Evolutionary conservation across 768 basidiomycete genomes (phyloP), one percentile per base, ranked within the genome.

Genomic region (Mycena indigotica): DNA sequence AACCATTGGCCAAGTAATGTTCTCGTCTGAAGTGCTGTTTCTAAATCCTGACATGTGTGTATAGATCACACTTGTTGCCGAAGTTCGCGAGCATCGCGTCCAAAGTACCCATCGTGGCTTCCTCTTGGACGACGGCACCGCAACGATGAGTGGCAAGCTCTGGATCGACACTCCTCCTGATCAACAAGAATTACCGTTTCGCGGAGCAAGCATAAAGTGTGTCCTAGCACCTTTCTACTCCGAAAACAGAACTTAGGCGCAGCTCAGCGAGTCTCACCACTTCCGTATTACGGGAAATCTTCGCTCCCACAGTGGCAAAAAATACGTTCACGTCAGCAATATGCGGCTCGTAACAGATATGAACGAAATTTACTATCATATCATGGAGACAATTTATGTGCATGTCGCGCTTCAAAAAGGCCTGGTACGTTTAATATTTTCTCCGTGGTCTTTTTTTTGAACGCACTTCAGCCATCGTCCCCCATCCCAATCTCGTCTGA

Each of bases 111-210:
- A 95, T 65, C 83, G 82, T 55, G 84, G 87, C 30, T 93, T 93
- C 67, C 72, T 76, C 56, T 75, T 99, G 4, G 90, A 95, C 57
- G 96, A 99, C 69, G 93, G 95, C 13, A 91, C 91, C 2, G 93
- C 88, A 21, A 74, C 73, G 40, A 83, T 90, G 19, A 89, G 92
- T 66, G 88, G 85, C 23, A 84, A 90, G 23, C 87, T 87, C 60
- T 98, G 96, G 95, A 75, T 87, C 10, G 92, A 94, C 64, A 78
- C 84, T 12, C 77, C 77, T 30, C 72, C 71, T 48, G 83, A 83
- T 25, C 86, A 86, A 3, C 84, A 86, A 28, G 75, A 76, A 1
- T 75, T 76, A 4, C 75, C 78, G 52, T 77, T 74, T 71, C 75
- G 75, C 45, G 81, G 77, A 0, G 79, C 88, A 48, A 72, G 24